These are phyloP conservation scores for Pseudevernia furfuracea DNA, from an alignment of 495 filamentous ascomycete genomes.

Conservation along the genomic window DNA sequence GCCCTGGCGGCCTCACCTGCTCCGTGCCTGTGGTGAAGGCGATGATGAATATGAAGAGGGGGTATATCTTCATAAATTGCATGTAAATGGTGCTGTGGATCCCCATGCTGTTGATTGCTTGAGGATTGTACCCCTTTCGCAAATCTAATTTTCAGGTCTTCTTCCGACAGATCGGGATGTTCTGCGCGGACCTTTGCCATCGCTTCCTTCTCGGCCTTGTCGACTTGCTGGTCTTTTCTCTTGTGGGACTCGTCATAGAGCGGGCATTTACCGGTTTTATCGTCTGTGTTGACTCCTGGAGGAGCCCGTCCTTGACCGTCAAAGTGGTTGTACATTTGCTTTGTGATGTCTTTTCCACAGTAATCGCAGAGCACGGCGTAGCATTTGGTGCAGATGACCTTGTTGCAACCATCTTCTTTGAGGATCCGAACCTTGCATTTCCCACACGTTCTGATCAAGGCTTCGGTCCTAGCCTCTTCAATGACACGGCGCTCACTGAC, in stretches of 20 bases:
- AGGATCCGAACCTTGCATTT: constrained; percentile 58
- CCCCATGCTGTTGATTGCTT: constrained; percentile 3
- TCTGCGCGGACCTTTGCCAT: constrained; percentile 49
- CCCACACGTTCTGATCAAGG: constrained; percentile 55
- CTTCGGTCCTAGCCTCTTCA: constrained; percentile 78
- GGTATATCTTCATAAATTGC: background rate
- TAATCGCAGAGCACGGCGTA: constrained; percentile 32
- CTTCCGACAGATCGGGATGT: constrained; percentile 51
- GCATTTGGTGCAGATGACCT: constrained; percentile 56
- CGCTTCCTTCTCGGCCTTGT: constrained; percentile 53
- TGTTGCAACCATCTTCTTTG: constrained; percentile 79
- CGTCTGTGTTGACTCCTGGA: constrained; percentile 43
- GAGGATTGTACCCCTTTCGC: constrained; percentile 14
- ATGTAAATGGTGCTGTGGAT: background rate
- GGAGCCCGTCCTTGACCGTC: constrained; percentile 19
- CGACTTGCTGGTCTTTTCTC: constrained; percentile 59
- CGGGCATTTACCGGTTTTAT: constrained; percentile 50
- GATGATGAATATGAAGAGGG: background rate
- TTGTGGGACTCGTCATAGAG: constrained; percentile 55
- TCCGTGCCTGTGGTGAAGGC: background rate
- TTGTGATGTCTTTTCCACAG: constrained; percentile 26
- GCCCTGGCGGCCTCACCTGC: background rate
- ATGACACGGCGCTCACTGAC: constrained; percentile 54
- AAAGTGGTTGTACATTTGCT: constrained; percentile 38
- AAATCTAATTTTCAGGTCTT: constrained; percentile 46